phyloP scores from a whole-genome alignment of 352 stramenopile species.

The Pythium rhizo-oryzae region DNA sequence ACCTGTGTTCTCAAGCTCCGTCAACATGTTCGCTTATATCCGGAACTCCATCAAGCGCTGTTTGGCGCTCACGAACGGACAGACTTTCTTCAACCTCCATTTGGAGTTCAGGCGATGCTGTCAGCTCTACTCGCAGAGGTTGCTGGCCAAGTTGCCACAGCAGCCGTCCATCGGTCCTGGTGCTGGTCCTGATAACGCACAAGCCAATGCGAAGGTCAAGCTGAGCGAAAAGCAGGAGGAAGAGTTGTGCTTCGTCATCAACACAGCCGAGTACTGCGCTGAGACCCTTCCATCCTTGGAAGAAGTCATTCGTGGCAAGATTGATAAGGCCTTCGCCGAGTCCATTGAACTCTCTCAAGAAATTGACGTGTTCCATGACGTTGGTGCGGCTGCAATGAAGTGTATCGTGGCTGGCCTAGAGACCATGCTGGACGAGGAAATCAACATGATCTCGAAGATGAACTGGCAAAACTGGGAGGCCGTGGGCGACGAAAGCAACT shows the following conservation, averaged over 20 bases:
- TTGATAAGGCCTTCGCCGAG: conserved; percentile 92
- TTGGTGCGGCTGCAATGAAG: conserved; percentile 93
- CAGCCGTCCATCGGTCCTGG: conserved; percentile 13
- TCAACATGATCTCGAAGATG: conserved; percentile 89
- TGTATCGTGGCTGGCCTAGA: conserved; percentile 95
- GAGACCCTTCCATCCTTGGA: conserved; percentile 96
- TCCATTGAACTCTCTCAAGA: conserved; percentile 94
- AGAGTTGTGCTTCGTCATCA: conserved; percentile 97
- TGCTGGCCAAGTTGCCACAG: conserved; percentile 74
- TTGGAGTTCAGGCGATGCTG: conserved; percentile 92
- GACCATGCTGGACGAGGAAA: conserved; percentile 87
- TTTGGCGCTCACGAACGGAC: conserved; percentile 95
- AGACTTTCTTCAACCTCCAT: conserved; percentile 98
- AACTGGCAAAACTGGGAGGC: conserved; percentile 95
- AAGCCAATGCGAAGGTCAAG: conserved; percentile 42
- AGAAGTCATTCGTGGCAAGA: conserved; percentile 96
- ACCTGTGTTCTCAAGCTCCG: conserved; percentile 96
- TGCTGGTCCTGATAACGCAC: conserved; percentile 9
- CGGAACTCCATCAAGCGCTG: conserved; percentile 98
- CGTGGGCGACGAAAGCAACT: conserved; percentile 96
- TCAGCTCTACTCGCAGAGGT: conserved; percentile 72
- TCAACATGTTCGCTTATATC: conserved; percentile 99
- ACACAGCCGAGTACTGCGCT: conserved; percentile 98
- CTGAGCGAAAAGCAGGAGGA: conserved; percentile 92
- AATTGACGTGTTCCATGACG: conserved; percentile 96